Evolutionary conservation across 768 basidiomycete species (phyloP), one percentile per base, ranked within the genome.

Genomic region (Agrocybe praecox): DNA sequence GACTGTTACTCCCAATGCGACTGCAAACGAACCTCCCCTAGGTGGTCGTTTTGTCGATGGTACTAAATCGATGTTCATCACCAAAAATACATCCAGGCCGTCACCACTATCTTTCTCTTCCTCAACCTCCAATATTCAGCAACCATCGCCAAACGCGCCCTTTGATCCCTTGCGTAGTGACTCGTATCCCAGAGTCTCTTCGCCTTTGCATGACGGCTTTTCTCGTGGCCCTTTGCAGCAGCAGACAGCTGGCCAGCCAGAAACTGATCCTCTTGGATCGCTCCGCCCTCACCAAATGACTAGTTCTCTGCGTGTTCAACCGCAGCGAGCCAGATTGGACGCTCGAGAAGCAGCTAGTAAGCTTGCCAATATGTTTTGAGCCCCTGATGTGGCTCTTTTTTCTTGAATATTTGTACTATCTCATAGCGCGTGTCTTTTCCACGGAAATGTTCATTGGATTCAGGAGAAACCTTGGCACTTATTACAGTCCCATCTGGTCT

Each of bases 321-420:
- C 89, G 14, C 84, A 84, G 36, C 75, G 91, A 62, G 84, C 88
- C 44, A 78, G 89, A 65, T 70, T 96, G 64, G 95, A 97, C 69
- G 88, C 94, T 10, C 79, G 88, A 65, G 88, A 92, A 66, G 92
- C 92, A 14, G 93, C 92, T 18, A 91, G 91, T 68, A 95, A 94
- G 70, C 80, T 95, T 55, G 93, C 92, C 7, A 96, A 94, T 67
- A 89, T 92, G 88, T 91, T 92, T 68, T 92, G n/a, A n/a, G n/a
- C n/a, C n/a, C n/a, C n/a, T n/a, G 74, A 68, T 29, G 21, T 24
- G 44, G 48, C 40, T 40, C 50, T 46, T 22, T 40, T 48, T 18
- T 42, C 17, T 29, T 33, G 11, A 18, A 46, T 56, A n/a, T 55
- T 51, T 46, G 19, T 15, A 47, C 33, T 56, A 29, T 15, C 50